Evolutionary conservation across 352 stramenopile genomes (phyloP), one percentile per base, ranked within the genome.

Genomic region (Chrysophaeum taylorii): DNA sequence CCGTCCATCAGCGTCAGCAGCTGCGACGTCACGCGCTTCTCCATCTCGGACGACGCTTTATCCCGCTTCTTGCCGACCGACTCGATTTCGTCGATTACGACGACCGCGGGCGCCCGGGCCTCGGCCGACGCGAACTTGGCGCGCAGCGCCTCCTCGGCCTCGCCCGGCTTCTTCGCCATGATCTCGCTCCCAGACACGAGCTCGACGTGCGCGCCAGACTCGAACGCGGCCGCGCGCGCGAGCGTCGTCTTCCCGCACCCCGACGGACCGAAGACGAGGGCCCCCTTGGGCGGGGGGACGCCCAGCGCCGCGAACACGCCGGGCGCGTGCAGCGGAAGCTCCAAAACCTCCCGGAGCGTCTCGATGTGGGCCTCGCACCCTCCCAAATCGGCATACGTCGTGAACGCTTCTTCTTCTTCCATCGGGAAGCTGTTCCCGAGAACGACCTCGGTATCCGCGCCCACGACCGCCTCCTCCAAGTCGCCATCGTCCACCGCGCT

Each of bases 1-100:
- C 79, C 88, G 78, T 98, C 93, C 62, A 86, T 84, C 2, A 86
- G 73, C 14, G 81, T 86, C 31, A 98, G 79, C 37, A 98, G 81
- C 80, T 97, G 91, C 9, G 91, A 94, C 12, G 95, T 88, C 57
- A 96, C 92, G 60, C 89, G 80, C 78, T 93, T 92, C 76, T 95
- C 89, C 80, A 92, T 90, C 41, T 91, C 88, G 36, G 87, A 84
- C 41, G 86, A 81, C n/a, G 85, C 75, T 61, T 83, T 94, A 76
- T 94, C 89, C 45, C 89, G 80, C 79, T 94, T 93, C 23, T 87
- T 85, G 15, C 86, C 92, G 79, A 96, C 93, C 25, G 88, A 89
- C 62, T 96, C 89, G 75, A 96, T 92, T 73, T 95, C 89, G 68
- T 96, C 89, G 64, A 97, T 94, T 75, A 97, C 96, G 68, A 97